Evolutionary conservation across 139 green algal species (phyloP).

Genomic region (Edaphochlamys debaryana): DNA sequence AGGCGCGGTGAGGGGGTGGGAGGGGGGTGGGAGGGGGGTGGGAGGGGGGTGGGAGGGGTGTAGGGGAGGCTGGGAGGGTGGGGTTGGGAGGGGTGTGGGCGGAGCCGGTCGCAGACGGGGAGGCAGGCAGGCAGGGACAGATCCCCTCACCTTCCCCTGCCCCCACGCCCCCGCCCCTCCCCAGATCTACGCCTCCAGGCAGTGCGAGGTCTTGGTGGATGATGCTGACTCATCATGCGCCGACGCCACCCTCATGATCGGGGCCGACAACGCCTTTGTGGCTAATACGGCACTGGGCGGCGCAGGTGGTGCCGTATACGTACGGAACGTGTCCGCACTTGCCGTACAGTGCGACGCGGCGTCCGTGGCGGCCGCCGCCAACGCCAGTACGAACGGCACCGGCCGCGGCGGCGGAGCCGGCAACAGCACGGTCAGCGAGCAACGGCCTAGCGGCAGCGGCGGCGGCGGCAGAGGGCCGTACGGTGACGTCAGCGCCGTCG

Average conservation of each 20-base stretch:
- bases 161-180: no score
- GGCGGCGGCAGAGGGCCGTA: no score
- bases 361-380: background rate
- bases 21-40: no score
- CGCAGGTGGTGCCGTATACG: constrained; percentile 22
- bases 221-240: background rate
- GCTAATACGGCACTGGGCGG: constrained; percentile 2
- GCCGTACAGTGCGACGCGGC: no score
- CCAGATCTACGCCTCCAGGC: constrained; percentile 17
- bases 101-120: background rate
- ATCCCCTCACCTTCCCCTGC: background rate
- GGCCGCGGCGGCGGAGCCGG: background rate
- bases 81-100: background rate
- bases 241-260: background rate
- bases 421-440: background rate
- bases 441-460: no score
- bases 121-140: background rate
- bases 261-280: background rate
- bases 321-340: background rate
- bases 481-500: no score
- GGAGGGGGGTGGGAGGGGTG: no score
- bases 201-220: constrained; percentile 16
- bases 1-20: constrained; percentile 12
- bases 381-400: background rate
- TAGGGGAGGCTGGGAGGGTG: background rate